Conservation (phyloP, 257 asterid species). For the Solanum sitiens region DNA sequence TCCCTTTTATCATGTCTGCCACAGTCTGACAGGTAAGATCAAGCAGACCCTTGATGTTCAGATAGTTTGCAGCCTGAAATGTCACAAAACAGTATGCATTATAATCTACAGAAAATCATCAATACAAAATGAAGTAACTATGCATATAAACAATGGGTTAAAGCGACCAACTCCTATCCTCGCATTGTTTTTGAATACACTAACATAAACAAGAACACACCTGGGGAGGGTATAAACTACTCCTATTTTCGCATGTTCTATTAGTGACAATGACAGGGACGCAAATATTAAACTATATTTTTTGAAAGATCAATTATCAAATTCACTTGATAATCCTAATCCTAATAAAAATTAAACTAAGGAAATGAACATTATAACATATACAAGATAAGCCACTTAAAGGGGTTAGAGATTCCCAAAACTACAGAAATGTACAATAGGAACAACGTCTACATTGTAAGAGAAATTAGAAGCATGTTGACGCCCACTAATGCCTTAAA, state of each 20-base stretch:
- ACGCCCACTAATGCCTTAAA: too few species aligned
- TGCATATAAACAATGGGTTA: background rate
- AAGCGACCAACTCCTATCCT: background rate
- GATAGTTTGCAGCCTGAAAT: constrained; percentile 63
- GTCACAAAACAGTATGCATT: background rate
- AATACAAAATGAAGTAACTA: too few species aligned
- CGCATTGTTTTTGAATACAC: background rate
- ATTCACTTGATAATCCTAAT: background rate
- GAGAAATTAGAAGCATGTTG: background rate
- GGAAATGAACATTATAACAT: too few species aligned
- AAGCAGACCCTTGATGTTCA: constrained; percentile 52
- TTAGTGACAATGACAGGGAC: background rate
- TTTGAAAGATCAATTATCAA: background rate
- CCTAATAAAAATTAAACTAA: too few species aligned
- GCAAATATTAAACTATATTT: background rate
- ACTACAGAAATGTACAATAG: background rate
- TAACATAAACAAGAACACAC: background rate
- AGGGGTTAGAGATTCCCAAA: background rate
- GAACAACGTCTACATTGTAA: background rate
- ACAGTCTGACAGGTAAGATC: constrained; percentile 59
- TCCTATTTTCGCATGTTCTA: background rate
- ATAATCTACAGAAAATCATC: background rate
- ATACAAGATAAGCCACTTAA: too few species aligned
- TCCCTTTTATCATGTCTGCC: constrained; percentile 62
- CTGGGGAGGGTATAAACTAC: background rate